Evolutionary conservation across 2,329 filamentous ascomycete species (phyloP).

Genomic region (Ascochyta rabiei): DNA sequence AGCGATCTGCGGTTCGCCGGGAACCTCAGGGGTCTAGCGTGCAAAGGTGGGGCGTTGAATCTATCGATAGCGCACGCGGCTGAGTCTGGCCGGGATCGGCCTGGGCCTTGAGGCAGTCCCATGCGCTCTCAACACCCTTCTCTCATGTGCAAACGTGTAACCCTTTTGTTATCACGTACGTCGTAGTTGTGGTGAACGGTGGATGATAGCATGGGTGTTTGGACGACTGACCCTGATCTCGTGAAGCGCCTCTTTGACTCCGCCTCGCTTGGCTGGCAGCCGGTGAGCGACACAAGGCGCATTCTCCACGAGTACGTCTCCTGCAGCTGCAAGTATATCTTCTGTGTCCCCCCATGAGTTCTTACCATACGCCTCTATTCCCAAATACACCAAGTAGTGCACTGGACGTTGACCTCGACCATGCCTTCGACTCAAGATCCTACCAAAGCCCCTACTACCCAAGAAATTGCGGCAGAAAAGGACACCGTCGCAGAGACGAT

Average conservation of each 20-base stretch:
- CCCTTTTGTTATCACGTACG: neutral
- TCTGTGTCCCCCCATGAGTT: neutral
- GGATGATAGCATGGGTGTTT: neutral
- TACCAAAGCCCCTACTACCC: neutral
- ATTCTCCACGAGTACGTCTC: conserved; percentile 5
- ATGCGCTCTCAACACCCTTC: neutral
- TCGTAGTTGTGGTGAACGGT: neutral
- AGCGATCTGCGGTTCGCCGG: conserved; percentile 8
- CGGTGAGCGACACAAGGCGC: conserved; percentile 4
- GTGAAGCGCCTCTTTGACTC: conserved; percentile 10
- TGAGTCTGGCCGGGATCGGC: conserved; percentile 2
- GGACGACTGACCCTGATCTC: neutral
- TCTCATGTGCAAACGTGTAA: too few species aligned
- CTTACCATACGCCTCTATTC: too few species aligned
- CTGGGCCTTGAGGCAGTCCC: neutral
- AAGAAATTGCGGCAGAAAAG: neutral
- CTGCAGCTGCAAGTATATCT: neutral
- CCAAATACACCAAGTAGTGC: too few species aligned
- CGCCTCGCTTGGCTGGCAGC: conserved; percentile 11
- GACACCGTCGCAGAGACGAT: conserved; percentile 6
- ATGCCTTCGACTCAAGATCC: conserved; percentile 2
- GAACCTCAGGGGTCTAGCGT: conserved; percentile 8
- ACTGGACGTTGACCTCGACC: neutral
- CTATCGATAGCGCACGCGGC: conserved; percentile 8
- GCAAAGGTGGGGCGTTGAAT: conserved; percentile 2